phyloP scores from a whole-genome alignment of 179 eudicot genomes.

The Beta corolliflora region DNA sequence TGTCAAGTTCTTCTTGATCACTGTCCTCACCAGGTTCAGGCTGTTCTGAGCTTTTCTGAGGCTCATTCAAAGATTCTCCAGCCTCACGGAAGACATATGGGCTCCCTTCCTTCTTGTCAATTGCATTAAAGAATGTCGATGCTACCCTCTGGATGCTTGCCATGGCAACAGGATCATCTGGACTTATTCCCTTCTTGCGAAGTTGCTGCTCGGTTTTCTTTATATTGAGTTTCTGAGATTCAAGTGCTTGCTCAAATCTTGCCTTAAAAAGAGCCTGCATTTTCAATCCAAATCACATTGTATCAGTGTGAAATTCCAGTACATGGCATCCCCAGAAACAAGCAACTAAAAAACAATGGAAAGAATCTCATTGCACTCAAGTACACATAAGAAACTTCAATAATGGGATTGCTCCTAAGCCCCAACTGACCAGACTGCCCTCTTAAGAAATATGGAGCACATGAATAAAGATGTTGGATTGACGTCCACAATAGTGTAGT shows the following conservation, averaged over 20 bases:
- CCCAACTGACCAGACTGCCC: background rate
- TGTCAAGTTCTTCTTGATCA: slow-evolving; percentile 97
- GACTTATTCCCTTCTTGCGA: slow-evolving; percentile 82
- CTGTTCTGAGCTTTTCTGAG: slow-evolving; percentile 31
- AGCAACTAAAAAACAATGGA: background rate
- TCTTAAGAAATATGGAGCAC: background rate
- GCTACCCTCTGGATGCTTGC: slow-evolving; percentile 98
- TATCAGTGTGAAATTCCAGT: background rate
- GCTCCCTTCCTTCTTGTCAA: slow-evolving; percentile 85
- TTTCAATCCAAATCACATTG: slow-evolving; percentile 13
- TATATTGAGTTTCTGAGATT: slow-evolving; percentile 94
- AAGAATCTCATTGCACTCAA: background rate
- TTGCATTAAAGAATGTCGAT: slow-evolving; percentile 89
- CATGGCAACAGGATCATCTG: slow-evolving; percentile 95
- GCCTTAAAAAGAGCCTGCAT: slow-evolving; percentile 97
- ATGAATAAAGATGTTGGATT: background rate
- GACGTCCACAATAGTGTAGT: background rate
- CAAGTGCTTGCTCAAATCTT: slow-evolving; percentile 98
- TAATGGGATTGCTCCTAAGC: background rate
- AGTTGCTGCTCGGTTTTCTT: slow-evolving; percentile 90
- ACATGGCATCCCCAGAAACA: background rate
- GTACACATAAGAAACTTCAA: background rate
- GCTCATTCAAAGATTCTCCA: slow-evolving; percentile 29
- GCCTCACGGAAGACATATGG: slow-evolving; percentile 82
- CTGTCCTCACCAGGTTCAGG: slow-evolving; percentile 62